phyloP scores from a whole-genome alignment of 495 filamentous ascomycete genomes.

The Penicillium alfredii region DNA sequence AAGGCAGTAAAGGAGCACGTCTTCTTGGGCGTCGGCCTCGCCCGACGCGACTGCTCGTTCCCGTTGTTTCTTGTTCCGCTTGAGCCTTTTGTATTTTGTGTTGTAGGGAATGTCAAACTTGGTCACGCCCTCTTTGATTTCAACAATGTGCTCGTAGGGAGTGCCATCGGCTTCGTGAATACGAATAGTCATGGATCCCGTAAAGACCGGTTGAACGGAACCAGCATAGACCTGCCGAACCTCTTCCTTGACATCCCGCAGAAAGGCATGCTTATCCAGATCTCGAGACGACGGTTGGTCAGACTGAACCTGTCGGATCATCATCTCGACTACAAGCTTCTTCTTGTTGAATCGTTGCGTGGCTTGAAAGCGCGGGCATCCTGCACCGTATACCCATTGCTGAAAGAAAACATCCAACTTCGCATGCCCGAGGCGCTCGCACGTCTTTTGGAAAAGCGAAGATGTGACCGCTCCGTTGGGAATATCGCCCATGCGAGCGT shows the following conservation, averaged over 20 bases:
- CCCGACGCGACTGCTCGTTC: slow-evolving; percentile 64
- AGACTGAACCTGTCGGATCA: slow-evolving; percentile 73
- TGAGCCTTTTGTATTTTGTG: slow-evolving; percentile 97
- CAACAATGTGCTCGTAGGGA: slow-evolving; percentile 95
- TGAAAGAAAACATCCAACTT: slow-evolving; percentile 83
- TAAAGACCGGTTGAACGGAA: slow-evolving; percentile 70
- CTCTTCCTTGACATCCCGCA: slow-evolving; percentile 77
- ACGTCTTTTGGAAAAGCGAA: slow-evolving; percentile 66
- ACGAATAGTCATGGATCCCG: slow-evolving; percentile 91
- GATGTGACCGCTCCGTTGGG: slow-evolving; percentile 67
- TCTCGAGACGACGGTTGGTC: slow-evolving; percentile 45
- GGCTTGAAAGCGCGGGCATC: slow-evolving; percentile 80
- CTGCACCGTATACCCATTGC: slow-evolving; percentile 85
- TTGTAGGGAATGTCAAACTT: slow-evolving; percentile 96
- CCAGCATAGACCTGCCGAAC: slow-evolving; percentile 63
- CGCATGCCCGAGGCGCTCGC: slow-evolving; percentile 80
- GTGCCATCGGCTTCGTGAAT: slow-evolving; percentile 99
- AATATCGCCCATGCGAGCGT: slow-evolving; percentile 71
- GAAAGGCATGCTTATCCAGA: slow-evolving; percentile 62
- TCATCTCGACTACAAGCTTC: slow-evolving; percentile 89
- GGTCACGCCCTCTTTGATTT: slow-evolving; percentile 77
- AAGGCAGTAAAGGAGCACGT: slow-evolving; percentile 82
- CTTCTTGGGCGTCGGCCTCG: slow-evolving; percentile 70
- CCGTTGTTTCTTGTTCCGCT: slow-evolving; percentile 81
- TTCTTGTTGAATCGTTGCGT: slow-evolving; percentile 96